Evolutionary conservation across 345 rosid genomes (phyloP), one percentile per base, ranked within the genome.

Genomic region (Turnera subulata): DNA sequence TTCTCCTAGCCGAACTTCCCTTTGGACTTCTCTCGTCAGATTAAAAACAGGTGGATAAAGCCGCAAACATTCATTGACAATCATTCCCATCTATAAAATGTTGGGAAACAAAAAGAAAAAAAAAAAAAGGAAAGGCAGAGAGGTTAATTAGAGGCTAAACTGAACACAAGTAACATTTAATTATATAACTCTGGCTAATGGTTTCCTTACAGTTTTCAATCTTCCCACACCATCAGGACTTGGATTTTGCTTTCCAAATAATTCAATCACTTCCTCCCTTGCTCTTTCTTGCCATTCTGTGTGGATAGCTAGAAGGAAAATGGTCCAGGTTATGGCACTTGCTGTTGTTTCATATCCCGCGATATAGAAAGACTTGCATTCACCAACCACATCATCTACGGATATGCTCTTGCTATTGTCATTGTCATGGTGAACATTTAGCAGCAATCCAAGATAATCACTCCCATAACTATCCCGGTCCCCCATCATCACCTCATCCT

Each of bases 151-250:
- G n/a, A n/a, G n/a, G n/a, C n/a, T n/a, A n/a, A n/a, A n/a, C n/a
- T 37, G 11, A 7, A 37, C 13, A 37, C 8, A 13, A 7, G 40
- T 2, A 13, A 37, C 11, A 2, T 37, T 13, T 2, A 37, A 7
- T 37, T 7, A 7, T 37, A n/a, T n/a, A n/a, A n/a, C n/a, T n/a
- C n/a, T n/a, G n/a, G n/a, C n/a, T n/a, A n/a, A n/a, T n/a, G n/a
- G n/a, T n/a, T n/a, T n/a, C 5, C 67, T 63, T 32, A 63, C 67
- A 29, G 16, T 63, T 17, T 63, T 63, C 53, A 63, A 18, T 63
- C 29, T 62, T 45, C 20, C n/a, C 6, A 62, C 45, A 13, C 44
- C 43, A 43, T 62, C 52, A 18, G 66, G 19, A 18, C 24, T 21
- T 6, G 59, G 66, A 33, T 54, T 62, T 22, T 46, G 46, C 8